Base-by-base conservation (phyloP, 306 rosid genomes). In the Hylodesmum podocarpum region DNA sequence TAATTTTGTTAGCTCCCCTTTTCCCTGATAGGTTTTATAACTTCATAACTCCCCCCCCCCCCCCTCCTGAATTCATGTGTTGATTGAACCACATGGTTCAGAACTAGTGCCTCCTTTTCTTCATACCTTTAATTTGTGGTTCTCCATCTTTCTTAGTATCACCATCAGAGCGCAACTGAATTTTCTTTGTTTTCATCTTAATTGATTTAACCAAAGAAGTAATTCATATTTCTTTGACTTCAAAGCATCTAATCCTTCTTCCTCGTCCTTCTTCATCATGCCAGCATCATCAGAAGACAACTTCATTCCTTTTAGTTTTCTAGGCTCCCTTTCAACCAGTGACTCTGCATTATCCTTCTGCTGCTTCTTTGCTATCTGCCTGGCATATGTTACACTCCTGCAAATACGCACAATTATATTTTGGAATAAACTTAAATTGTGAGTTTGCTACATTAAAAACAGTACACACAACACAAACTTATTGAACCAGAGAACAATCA, bases 301-400 rank as follows among this genome's bases (percentile, higher is more conserved):
- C 29, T 54, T 64, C 21, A 15, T 67, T 33, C 64, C 78, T 33
- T 57, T 49, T 68, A 50, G 73, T 58, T 78, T 63, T 6, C 13
- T 2, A 7, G 11, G 55, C 39, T 84, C 87, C 82, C 53, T 71
- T 81, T 87, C 83, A 0, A 2, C 41, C 16, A 73, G 34, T 72
- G 44, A 33, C 49, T 82, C 90, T 39, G 11, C 33, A 65, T 44
- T 80, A 40, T 70, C 81, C 86, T 84, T 85, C 40, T 70, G 77
- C 85, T 84, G 85, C 80, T 83, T 87, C 75, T 47, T 70, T 44
- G 91, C 91, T 36, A 81, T 63, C 77, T 89, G 93, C 78, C 96
- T 81, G 58, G 78, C 84, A 88, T 88, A 88, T 19, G 85, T 78
- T 2, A 91, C 97, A 73, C 87, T 89, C 91, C 98, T 93, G 89